Evolutionary conservation across 257 asterid genomes (phyloP).

Genomic region (Linderniella brevidens): DNA sequence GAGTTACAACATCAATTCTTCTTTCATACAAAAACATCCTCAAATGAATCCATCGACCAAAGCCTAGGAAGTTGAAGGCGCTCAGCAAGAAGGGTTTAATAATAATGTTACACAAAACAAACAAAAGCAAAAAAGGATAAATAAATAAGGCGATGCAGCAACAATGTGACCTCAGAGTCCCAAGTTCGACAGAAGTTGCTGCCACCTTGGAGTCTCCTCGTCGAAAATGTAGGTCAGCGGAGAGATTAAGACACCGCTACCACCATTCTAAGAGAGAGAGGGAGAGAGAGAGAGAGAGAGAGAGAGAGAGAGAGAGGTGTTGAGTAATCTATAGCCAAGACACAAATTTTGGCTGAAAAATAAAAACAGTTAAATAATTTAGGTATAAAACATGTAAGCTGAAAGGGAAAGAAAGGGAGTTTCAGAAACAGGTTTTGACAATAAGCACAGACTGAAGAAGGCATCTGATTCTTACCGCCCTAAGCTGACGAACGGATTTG

Average conservation of each 20-base stretch:
- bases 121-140: too few relatives aligned
- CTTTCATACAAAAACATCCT: too few relatives aligned
- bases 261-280: constrained; percentile 68
- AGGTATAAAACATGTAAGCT: too few relatives aligned
- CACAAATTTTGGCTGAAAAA: background rate
- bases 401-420: background rate
- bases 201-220: constrained; percentile 97
- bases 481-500: constrained; percentile 81
- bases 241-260: constrained; percentile 88
- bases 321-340: background rate
- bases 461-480: constrained; percentile 46
- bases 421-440: constrained; percentile 2
- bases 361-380: background rate
- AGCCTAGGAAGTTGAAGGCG: too few relatives aligned
- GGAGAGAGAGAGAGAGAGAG: background rate
- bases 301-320: background rate
- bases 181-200: constrained; percentile 50
- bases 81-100: too few relatives aligned
- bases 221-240: constrained; percentile 91
- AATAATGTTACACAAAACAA: too few relatives aligned
- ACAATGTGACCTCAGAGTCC: constrained; percentile 22
- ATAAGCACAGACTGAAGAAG: constrained; percentile 3
- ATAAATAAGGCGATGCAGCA: too few relatives aligned
- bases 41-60: too few relatives aligned
- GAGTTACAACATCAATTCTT: too few relatives aligned